Evolutionary conservation across 345 rosid species (phyloP), one percentile per base, ranked within the genome.

Genomic region (Syzygium oleosum): DNA sequence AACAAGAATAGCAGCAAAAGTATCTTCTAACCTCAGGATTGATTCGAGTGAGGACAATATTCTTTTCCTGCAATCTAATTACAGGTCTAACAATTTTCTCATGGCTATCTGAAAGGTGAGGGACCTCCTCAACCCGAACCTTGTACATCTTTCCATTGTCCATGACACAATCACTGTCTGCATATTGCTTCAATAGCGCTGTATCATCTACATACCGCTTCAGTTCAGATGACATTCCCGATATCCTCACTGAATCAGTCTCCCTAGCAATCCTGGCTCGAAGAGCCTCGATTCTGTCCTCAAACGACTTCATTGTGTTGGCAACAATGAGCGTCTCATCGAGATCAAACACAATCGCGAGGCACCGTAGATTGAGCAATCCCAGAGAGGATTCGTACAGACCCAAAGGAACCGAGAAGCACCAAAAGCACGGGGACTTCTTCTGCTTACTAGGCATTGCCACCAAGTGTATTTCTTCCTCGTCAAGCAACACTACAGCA

Each of bases 371-470:
- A 88, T 97, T 96, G 59, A 98, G 93, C 97, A 97, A 93, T 89
- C 95, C 93, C 85, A 96, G 85, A 89, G 97, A 98, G 5, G 99
- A 95, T 89, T 92, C 89, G 51, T 94, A 98, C 5, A 98, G 94
- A 86, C 96, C 97, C 43, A 78, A 51, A 12, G 98, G 95, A 73
- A 94, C 94, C 1, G 97, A 92, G 90, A 93, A 97, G 92, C 99
- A 98, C 99, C 99, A 97, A 88, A 98, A 98, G 86, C 98, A 96
- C 2, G 99, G 99, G 89, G 94, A 97, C 95, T 95, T 96, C 96
- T 96, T 98, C 91, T 95, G 93, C 92, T 92, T 98, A 91, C 99
- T 96, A 52, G 95, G 99, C 99, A 97, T 98, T 91, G 99, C 98
- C 90, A 96, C 98, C 87, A 98, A 93, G 87, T 98, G 99, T 85